phyloP scores from a whole-genome alignment of 495 filamentous ascomycete genomes.

The Neurospora sp. region DNA sequence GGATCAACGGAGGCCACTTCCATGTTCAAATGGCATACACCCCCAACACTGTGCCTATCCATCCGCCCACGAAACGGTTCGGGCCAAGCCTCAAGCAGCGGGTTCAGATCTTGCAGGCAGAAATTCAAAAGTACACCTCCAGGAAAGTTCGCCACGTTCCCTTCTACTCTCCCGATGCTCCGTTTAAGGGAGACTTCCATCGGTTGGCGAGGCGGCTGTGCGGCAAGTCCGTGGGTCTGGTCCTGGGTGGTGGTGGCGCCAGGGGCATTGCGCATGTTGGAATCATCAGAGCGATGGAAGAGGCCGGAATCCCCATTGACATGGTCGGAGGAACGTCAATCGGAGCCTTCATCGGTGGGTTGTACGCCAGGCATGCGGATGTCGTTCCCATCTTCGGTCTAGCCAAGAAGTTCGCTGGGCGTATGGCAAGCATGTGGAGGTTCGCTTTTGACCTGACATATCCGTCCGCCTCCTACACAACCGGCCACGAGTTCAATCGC shows the following conservation, averaged over 20 bases:
- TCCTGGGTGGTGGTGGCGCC: constrained; percentile 88
- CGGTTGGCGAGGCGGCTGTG: constrained; percentile 82
- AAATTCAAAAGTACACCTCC: constrained; percentile 96
- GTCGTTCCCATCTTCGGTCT: constrained; percentile 93
- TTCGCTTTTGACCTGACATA: constrained; percentile 95
- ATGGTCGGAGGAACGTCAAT: constrained; percentile 95
- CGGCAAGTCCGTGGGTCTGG: constrained; percentile 88
- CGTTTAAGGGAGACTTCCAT: constrained; percentile 95
- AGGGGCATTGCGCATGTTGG: constrained; percentile 86
- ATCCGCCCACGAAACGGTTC: constrained; percentile 66
- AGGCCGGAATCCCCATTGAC: constrained; percentile 93
- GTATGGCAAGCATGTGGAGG: constrained; percentile 96
- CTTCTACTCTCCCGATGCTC: constrained; percentile 80
- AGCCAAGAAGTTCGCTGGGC: constrained; percentile 91
- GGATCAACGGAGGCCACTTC: constrained; percentile 98
- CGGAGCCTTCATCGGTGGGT: constrained; percentile 89
- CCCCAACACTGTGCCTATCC: constrained; percentile 63
- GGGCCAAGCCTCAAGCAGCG: constrained; percentile 83
- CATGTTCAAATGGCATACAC: constrained; percentile 95
- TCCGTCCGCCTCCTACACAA: constrained; percentile 90
- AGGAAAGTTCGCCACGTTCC: constrained; percentile 75
- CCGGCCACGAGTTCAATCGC: constrained; percentile 96
- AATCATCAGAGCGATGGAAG: constrained; percentile 89
- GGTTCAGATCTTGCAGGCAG: constrained; percentile 89
- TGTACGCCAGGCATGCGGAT: constrained; percentile 94